Evolutionary conservation across 148 eudicot species (phyloP).

Genomic region (Dysphania ambrosioides): DNA sequence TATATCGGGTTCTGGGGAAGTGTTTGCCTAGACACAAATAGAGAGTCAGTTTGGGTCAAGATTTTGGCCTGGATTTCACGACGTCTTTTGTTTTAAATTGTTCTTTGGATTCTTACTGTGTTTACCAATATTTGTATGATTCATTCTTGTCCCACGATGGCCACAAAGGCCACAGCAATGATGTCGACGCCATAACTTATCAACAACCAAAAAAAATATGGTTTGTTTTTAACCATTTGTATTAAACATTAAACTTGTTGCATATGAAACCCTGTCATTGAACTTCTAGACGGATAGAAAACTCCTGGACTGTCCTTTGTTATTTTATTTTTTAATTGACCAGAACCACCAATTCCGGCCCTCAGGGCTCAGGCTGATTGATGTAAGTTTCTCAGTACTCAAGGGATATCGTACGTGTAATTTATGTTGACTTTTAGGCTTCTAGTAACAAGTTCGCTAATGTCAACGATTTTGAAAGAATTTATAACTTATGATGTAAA

Average conservation of each 20-base stretch:
- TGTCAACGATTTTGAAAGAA: too few relatives aligned
- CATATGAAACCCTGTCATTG: neutral
- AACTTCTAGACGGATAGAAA: neutral
- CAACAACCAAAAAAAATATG: conserved; percentile 9
- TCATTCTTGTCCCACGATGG: neutral
- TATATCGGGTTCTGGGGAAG: too few relatives aligned
- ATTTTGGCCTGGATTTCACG: too few relatives aligned
- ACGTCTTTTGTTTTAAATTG: too few relatives aligned
- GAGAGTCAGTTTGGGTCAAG: neutral
- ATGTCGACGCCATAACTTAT: conserved; percentile 10
- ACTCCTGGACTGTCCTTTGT: neutral
- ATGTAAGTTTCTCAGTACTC: too few relatives aligned
- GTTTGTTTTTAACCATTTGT: conserved; percentile 11
- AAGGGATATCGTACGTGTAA: too few relatives aligned
- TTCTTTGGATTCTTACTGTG: neutral
- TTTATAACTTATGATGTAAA: too few relatives aligned
- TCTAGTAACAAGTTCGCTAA: too few relatives aligned
- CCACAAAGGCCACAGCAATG: conserved; percentile 5
- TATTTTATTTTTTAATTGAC: neutral
- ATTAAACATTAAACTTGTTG: neutral
- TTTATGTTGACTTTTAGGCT: too few relatives aligned
- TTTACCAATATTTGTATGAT: neutral
- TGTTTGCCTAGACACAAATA: too few relatives aligned
- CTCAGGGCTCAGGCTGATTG: too few relatives aligned
- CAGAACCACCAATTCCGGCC: neutral